A percentile compares a stretch with the other conserved stretches of the same genome.
Evolutionary conservation across 192 early-diverging fungal genomes (phyloP).

Genomic region (Gigaspora rosea): DNA sequence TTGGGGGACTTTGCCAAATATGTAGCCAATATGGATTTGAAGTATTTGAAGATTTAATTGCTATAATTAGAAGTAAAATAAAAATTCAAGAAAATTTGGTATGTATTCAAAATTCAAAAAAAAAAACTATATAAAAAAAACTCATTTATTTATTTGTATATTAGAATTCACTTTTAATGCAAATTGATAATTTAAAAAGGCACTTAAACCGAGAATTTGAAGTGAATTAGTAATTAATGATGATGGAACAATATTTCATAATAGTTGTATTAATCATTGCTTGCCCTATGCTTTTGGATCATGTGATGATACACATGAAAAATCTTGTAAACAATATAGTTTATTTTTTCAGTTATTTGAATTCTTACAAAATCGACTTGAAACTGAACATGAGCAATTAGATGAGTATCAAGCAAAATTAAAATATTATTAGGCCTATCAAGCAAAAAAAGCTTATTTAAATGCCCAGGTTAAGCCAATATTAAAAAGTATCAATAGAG

Average conservation of each 20-base stretch:
- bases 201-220: not conserved
- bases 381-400: not conserved
- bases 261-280: not conserved
- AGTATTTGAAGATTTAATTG: not conserved
- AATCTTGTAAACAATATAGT: not conserved
- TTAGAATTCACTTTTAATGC: not conserved
- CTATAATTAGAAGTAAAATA: not conserved
- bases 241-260: not conserved
- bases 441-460: not conserved
- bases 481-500: not conserved
- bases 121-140: too few relatives aligned
- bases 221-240: not conserved
- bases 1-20: not conserved
- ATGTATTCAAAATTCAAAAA: not conserved
- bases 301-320: not conserved
- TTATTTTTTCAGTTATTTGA: not conserved
- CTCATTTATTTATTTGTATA: too few relatives aligned
- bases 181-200: not conserved
- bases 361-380: not conserved
- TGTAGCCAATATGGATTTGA: slow-evolving; percentile 12
- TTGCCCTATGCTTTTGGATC: not conserved
- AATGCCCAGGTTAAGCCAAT: not conserved
- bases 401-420: not conserved
- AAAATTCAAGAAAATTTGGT: not conserved
- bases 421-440: not conserved